Conservation (phyloP, 2,329 filamentous ascomycete genomes). For the Microcyclospora tardicrescens region DNA sequence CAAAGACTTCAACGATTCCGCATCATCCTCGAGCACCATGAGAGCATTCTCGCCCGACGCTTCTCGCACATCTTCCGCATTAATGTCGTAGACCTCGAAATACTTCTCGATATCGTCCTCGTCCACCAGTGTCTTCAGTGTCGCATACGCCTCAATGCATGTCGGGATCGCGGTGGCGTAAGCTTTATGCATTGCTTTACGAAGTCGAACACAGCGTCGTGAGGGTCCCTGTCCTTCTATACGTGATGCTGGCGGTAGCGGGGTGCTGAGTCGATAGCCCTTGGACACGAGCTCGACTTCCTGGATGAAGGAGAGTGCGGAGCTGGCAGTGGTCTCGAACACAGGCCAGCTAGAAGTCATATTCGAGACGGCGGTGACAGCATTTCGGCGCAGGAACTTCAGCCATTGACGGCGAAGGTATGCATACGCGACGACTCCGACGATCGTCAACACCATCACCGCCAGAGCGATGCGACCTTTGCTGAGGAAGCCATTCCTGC, state of each 20-base stretch:
- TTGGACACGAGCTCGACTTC: conserved; percentile 92
- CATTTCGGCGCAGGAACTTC: conserved; percentile 61
- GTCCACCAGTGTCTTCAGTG: conserved; percentile 61
- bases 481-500: conserved; percentile 39
- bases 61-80: conserved; percentile 33
- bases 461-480: conserved; percentile 40
- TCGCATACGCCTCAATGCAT: conserved; percentile 56
- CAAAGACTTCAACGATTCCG: conserved; percentile 64
- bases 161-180: conserved; percentile 57
- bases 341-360: conserved; percentile 65
- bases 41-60: conserved; percentile 34
- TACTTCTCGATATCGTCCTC: conserved; percentile 80
- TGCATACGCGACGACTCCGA: conserved; percentile 50
- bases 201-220: conserved; percentile 66
- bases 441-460: conserved; percentile 37
- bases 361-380: conserved; percentile 52
- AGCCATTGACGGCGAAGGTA: conserved; percentile 72
- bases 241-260: conserved; percentile 80
- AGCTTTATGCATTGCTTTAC: conserved; percentile 58
- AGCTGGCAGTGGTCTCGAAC: conserved; percentile 64
- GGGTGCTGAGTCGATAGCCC: conserved; percentile 79
- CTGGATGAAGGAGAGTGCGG: conserved; percentile 70
- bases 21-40: conserved; percentile 59
- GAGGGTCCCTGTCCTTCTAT: conserved; percentile 63
- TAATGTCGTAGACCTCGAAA: conserved; percentile 54